Conservation (phyloP, 371 early-diverging fungal genomes). For the Circinella umbellata region DNA sequence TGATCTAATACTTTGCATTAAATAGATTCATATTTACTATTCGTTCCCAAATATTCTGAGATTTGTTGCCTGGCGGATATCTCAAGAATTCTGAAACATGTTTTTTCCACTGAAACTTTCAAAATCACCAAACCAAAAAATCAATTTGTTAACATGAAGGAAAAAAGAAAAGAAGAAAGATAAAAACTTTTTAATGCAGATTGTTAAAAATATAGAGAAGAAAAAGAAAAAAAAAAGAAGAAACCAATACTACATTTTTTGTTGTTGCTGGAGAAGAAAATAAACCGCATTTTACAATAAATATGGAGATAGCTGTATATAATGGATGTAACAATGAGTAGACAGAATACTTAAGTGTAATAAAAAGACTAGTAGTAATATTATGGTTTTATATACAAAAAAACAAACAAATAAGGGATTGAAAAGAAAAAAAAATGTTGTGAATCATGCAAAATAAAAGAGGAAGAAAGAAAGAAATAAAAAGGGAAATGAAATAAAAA, state of each 20-base stretch:
- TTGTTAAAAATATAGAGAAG: neutral
- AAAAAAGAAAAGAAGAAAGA: too few relatives aligned
- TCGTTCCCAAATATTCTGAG: too few relatives aligned
- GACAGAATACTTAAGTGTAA: neutral
- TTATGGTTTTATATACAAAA: constrained; percentile 6
- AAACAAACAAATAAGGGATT: neutral
- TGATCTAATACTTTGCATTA: too few relatives aligned
- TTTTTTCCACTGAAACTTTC: too few relatives aligned
- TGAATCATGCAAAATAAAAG: constrained; percentile 10
- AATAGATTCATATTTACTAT: too few relatives aligned
- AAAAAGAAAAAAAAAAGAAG: neutral
- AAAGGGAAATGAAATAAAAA: neutral
- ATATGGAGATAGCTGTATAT: too few relatives aligned
- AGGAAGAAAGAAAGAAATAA: neutral
- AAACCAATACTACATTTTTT: neutral
- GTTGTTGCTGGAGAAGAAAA: neutral
- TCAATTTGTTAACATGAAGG: too few relatives aligned
- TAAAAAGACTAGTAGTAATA: neutral
- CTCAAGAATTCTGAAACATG: too few relatives aligned
- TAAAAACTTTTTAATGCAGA: too few relatives aligned
- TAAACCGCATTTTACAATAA: too few relatives aligned
- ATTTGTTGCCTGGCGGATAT: too few relatives aligned
- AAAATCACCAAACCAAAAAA: too few relatives aligned
- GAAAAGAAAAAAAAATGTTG: constrained; percentile 6
- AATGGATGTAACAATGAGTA: neutral